These are phyloP conservation scores for Centaurea solstitialis DNA, from an alignment of 129 eudicot genomes.

Conservation along the genomic window DNA sequence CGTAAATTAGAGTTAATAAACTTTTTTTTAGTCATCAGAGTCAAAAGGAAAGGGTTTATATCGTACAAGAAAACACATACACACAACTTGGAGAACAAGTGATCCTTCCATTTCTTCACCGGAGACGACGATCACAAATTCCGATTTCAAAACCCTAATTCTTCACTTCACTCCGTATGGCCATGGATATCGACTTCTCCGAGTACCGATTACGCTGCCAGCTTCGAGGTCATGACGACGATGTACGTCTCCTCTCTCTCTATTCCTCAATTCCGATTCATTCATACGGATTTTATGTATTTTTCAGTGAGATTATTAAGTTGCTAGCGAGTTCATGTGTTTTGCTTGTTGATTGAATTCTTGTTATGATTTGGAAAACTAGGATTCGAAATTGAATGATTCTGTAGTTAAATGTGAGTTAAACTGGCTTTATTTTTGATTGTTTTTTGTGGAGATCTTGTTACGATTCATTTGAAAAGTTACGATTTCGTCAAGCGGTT, in stretches of 20 bases:
- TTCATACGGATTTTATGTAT: not conserved
- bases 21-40: not conserved
- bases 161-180: slow-evolving; percentile 18
- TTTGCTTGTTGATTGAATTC: not conserved
- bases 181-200: slow-evolving; percentile 76
- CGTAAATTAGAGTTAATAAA: too few relatives aligned
- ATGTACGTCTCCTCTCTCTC: slow-evolving; percentile 46
- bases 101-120: slow-evolving; percentile 27
- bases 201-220: slow-evolving; percentile 67
- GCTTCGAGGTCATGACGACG: slow-evolving; percentile 92
- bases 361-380: slow-evolving; percentile 6
- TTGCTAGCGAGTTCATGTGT: slow-evolving; percentile 21
- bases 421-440: not conserved
- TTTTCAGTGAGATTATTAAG: slow-evolving; percentile 3
- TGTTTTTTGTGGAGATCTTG: not conserved
- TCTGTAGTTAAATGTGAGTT: not conserved
- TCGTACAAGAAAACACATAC: not conserved
- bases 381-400: not conserved
- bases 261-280: not conserved
- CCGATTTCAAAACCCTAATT: slow-evolving; percentile 30
- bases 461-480: too few relatives aligned
- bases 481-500: not conserved
- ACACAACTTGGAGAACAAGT: slow-evolving; percentile 40
- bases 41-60: slow-evolving; percentile 13
- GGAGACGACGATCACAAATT: slow-evolving; percentile 27